phyloP scores from a whole-genome alignment of 768 basidiomycete species.

The Boletus coccyginus region DNA sequence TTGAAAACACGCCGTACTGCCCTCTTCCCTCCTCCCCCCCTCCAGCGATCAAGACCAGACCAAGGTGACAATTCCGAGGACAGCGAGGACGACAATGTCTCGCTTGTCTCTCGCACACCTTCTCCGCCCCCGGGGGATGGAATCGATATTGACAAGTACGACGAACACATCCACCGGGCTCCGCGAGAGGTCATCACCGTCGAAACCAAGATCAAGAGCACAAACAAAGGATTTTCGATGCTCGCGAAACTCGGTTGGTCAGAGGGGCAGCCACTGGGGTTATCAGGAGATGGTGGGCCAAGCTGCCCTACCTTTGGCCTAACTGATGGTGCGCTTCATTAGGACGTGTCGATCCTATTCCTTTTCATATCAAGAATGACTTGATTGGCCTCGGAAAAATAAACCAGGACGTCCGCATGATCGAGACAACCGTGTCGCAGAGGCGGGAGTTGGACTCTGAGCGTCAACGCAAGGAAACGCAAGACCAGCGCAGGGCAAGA shows the following conservation, averaged over 20 bases:
- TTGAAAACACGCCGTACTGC: conserved; percentile 51
- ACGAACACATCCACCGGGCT: conserved; percentile 53
- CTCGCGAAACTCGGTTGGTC: conserved; percentile 81
- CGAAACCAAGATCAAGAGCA: conserved; percentile 74
- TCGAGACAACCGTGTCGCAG: conserved; percentile 81
- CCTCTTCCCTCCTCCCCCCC: conserved; percentile 44
- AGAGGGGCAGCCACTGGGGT: conserved; percentile 73
- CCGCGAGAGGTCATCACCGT: conserved; percentile 72
- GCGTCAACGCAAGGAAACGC: conserved; percentile 75
- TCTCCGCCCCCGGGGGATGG: conserved; percentile 54
- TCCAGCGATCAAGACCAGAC: conserved; percentile 59
- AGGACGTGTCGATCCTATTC: conserved; percentile 84
- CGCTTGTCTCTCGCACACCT: conserved; percentile 71
- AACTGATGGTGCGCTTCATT: not conserved
- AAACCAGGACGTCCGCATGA: conserved; percentile 77
- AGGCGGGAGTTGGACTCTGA: conserved; percentile 80
- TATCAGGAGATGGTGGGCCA: conserved; percentile 67
- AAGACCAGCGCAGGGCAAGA: conserved; percentile 68
- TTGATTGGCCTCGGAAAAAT: conserved; percentile 77
- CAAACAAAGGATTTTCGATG: conserved; percentile 80
- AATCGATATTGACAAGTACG: conserved; percentile 65
- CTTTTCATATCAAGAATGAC: conserved; percentile 77
- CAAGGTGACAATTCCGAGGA: conserved; percentile 40
- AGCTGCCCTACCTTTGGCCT: not conserved
- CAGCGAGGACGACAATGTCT: conserved; percentile 63